phyloP scores from a whole-genome alignment of 495 filamentous ascomycete genomes.

The Xylaria longipes region DNA sequence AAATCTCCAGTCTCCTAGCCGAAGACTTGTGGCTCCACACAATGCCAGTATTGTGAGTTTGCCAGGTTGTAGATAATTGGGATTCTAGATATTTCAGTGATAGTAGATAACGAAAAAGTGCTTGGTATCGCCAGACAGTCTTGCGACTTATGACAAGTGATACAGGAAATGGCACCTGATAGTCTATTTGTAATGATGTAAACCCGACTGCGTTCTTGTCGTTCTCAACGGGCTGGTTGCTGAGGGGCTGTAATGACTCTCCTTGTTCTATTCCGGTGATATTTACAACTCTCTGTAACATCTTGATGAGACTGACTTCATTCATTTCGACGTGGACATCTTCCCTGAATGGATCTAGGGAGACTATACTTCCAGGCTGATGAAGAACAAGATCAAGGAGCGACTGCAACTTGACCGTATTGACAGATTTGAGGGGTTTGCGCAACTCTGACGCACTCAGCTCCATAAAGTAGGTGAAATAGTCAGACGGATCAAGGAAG shows the following conservation, averaged over 20 bases:
- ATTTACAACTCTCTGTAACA: slow-evolving; percentile 93
- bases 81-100: slow-evolving; percentile 88
- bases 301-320: slow-evolving; percentile 87
- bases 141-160: slow-evolving; percentile 96
- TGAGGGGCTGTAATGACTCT: slow-evolving; percentile 61
- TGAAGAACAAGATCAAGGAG: slow-evolving; percentile 92
- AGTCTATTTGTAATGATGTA: slow-evolving; percentile 91
- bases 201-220: slow-evolving; percentile 90
- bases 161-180: slow-evolving; percentile 93
- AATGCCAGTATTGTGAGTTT: slow-evolving; percentile 82
- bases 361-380: slow-evolving; percentile 92
- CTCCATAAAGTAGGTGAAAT: slow-evolving; percentile 97
- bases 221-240: slow-evolving; percentile 65
- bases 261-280: slow-evolving; percentile 94
- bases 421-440: slow-evolving; percentile 86
- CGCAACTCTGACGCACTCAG: slow-evolving; percentile 84
- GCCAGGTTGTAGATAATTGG: slow-evolving; percentile 83
- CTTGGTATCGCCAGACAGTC: slow-evolving; percentile 92
- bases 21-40: slow-evolving; percentile 84
- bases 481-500: slow-evolving; percentile 96
- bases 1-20: slow-evolving; percentile 77
- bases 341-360: slow-evolving; percentile 95
- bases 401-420: slow-evolving; percentile 90
- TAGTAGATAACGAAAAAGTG: slow-evolving; percentile 91
- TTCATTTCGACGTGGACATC: slow-evolving; percentile 98